Evolutionary conservation across 2,329 filamentous ascomycete genomes (phyloP), one percentile per base, ranked within the genome.

Genomic region (Alternaria sp.): DNA sequence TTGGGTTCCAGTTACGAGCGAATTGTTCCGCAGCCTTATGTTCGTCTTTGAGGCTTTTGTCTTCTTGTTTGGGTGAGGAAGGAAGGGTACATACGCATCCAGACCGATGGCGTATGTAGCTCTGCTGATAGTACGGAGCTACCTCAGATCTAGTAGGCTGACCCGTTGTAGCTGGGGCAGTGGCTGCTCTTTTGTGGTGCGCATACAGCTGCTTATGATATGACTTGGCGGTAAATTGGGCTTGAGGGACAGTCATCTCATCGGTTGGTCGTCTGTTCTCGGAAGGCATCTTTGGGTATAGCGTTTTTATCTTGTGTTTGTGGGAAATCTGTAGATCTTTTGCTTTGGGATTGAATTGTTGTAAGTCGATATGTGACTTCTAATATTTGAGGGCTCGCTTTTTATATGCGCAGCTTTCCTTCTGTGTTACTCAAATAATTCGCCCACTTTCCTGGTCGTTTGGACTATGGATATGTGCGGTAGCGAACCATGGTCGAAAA

Each of bases 361-460:
- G 2, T 3, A 36, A 0, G 15, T 36, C 0, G 15, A 36, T n/a
- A 0, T 36, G 15, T 36, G 7, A 10, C 32, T 36, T 36, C 32
- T 5, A 36, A n/a, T n/a, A 0, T 3, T n/a, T n/a, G 8, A 36
- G 4, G 4, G 4, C 7, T 0, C 8, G 4, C 32, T n/a, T 36
- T 36, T n/a, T 36, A 36, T 36, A 36, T 36, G 4, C 15, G 32
- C 32, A 36, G 15, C 7, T 36, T n/a, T 36, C 4, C 4, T n/a
- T 3, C 7, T 36, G 15, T 36, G 15, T 3, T 36, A 3, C 32
- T 36, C 15, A 36, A 36, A 36, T 36, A 3, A 5, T 36, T 36
- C 15, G 4, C 32, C 1, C 1, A n/a, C 4, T n/a, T 36, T n/a
- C 1, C 32, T 36, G 32, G 7, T 36, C 15, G 32, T n/a, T 1